Evolutionary conservation across 2,329 filamentous ascomycete species (phyloP), one percentile per base, ranked within the genome.

Genomic region (Botrytis tulipae): DNA sequence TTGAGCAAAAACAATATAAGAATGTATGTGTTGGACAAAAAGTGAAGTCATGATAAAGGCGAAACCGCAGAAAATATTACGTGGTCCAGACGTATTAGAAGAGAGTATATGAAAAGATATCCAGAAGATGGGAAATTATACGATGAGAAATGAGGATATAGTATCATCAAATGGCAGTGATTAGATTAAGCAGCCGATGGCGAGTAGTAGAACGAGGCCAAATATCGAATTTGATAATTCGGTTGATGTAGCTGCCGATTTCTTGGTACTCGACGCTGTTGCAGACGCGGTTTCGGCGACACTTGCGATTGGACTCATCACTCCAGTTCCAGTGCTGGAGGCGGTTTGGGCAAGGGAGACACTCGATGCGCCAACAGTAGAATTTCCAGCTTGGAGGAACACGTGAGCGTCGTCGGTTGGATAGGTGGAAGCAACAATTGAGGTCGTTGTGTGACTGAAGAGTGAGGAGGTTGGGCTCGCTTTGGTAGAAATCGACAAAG

Each of bases 371-470:
- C 40, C 71, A 37, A 59, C 54, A 32, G 74, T 76, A 16, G 73
- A 72, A 25, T 75, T 78, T 35, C 65, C 71, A 46, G 75, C 76
- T 68, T 80, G 74, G 51, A 79, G 78, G 29, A 79, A 74, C n/a
- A 80, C 74, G 62, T 79, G 78, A 73, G 74, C 42, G 75, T 75
- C 37, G 51, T 65, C 62, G 2, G 74, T 77, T 20, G 76, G 54
- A 37, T 73, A 74, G 5, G 74, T 44, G 16, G 73, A 71, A 29
- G 74, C 73, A 20, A 51, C 73, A 37, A 73, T 75, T 54, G 70
- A 65, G 61, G 67, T 73, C n/a, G 65, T 71, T 66, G 78, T 75
- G 68, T 74, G 44, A 62, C 54, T 32, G 63, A 72, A 68, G 40
- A 51, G 44, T 37, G 73, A 66, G 40, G 75, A 73, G 20, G 65